Percentiles rank a stretch among this genome's conserved stretches.
These are phyloP conservation scores for Francoa sonchifolia DNA, from an alignment of 441 rosid genomes.

Conservation along the genomic window DNA sequence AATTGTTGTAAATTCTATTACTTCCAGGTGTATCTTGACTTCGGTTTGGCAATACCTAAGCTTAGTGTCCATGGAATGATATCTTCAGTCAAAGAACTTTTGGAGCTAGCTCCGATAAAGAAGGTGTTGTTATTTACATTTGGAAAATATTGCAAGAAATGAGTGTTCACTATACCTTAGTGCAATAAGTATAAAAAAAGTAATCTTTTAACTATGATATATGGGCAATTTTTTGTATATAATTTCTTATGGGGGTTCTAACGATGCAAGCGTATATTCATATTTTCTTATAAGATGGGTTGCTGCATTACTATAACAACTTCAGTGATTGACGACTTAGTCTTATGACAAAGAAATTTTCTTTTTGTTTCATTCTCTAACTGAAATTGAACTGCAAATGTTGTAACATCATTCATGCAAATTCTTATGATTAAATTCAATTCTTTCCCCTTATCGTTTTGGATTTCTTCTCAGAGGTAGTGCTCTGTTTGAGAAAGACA, in stretches of 20 bases:
- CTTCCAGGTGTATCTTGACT: conserved; percentile 81
- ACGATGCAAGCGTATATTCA: not conserved
- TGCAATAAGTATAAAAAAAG: conserved; percentile 1
- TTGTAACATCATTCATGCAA: no score
- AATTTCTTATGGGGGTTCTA: conserved; percentile 1
- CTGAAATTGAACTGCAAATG: no score
- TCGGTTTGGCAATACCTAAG: conserved; percentile 91
- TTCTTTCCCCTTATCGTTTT: no score
- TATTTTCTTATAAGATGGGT: not conserved
- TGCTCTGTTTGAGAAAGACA: no score
- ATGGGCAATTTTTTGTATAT: not conserved
- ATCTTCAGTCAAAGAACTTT: conserved; percentile 74
- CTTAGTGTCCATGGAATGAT: conserved; percentile 84
- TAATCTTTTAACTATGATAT: not conserved
- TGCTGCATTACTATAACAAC: no score
- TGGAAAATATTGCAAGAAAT: not conserved
- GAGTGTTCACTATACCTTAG: not conserved
- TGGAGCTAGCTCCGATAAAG: conserved; percentile 73
- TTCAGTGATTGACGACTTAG: no score
- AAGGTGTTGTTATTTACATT: conserved; percentile 41
- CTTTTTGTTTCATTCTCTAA: no score
- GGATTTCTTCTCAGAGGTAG: no score
- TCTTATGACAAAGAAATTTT: no score
- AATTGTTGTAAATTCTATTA: conserved; percentile 9
- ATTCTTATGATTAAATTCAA: no score